Base-by-base conservation (phyloP, 2,329 filamentous ascomycete genomes). In the Diaporthe sp. region DNA sequence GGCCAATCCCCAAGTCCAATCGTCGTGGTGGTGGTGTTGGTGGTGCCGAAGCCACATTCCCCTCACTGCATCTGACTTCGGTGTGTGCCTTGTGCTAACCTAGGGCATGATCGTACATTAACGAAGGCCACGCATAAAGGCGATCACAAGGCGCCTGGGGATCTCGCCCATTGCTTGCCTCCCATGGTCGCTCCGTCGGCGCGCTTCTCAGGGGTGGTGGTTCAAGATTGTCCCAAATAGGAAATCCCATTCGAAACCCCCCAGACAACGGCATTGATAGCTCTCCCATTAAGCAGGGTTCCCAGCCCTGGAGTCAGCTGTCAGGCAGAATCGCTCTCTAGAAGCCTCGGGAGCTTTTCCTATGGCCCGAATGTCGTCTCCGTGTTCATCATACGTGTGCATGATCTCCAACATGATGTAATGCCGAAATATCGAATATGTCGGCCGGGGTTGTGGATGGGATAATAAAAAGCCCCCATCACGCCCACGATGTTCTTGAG, bases 181-280 rank as follows among this genome's bases (percentile, higher is more conserved):
- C 30, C 61, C 44, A 9, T 51, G 42, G 42, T 37, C 27, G 30
- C 27, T 50, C 19, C 61, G 19, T 1, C 19, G 42, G 61, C 22
- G 32, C 35, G 42, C 42, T 30, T 12, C 59, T 35, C 42, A 25
- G 32, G 61, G 61, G 61, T 1, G 44, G 61, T 65, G 30, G 30
- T 50, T 35, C 22, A 27, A 15, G 2, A 35, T 4, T 27, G 15
- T 39, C 44, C 63, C n/a, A 51, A 37, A 51, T 12, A 37, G 63
- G 63, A 19, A 66, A 51, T 66, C 51, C 32, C 63, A 37, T 66
- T 66, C 63, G 63, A 66, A 22, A 17, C 63, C 63, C 44, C 63
- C 51, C 63, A 66, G 44, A 37, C 44, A 66, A 51, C 42, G 30
- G 61, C 61, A 51, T 66, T 66, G 61, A 25, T 35, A 25, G 35